A percentile compares a stretch with the other conserved stretches of the same genome.
These are phyloP conservation scores for Phoma sp. DNA, from an alignment of 2,329 filamentous ascomycete species.

Conservation along the genomic window DNA sequence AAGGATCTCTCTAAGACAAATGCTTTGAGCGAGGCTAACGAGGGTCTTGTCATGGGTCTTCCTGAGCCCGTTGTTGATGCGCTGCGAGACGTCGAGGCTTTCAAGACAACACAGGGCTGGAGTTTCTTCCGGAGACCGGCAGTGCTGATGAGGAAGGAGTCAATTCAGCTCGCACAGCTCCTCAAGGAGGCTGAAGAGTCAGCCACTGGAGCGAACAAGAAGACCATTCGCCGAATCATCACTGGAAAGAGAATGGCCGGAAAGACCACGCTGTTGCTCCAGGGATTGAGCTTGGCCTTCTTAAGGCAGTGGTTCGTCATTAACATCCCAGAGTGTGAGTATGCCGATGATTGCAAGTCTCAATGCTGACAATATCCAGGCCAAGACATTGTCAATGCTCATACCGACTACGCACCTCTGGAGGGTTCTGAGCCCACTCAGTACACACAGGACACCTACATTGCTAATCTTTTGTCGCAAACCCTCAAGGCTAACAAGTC, in stretches of 20 bases:
- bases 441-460: constrained; percentile 82
- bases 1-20: constrained; percentile 65
- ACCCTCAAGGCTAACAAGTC: constrained; percentile 74
- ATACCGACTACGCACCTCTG: constrained; percentile 79
- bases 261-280: constrained; percentile 85
- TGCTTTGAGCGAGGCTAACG: constrained; percentile 50
- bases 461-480: constrained; percentile 73
- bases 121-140: constrained; percentile 82
- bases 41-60: constrained; percentile 72
- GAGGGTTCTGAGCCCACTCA: constrained; percentile 58
- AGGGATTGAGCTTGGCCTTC: constrained; percentile 81
- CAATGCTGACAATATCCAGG: constrained; percentile 56
- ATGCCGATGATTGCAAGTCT: neutral
- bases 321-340: constrained; percentile 83
- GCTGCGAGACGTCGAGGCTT: constrained; percentile 82
- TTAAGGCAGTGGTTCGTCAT: constrained; percentile 88
- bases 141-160: constrained; percentile 77
- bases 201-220: constrained; percentile 58
- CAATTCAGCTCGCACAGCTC: constrained; percentile 68
- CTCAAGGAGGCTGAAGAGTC: constrained; percentile 60
- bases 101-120: constrained; percentile 91
- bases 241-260: constrained; percentile 77
- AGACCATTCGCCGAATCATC: constrained; percentile 69
- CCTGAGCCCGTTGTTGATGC: constrained; percentile 75
- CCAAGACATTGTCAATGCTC: constrained; percentile 79